A percentile compares a stretch with the other conserved stretches of the same genome.
Conservation (phyloP, 2,329 filamentous ascomycete genomes). For the Helicocarpus griseus region DNA sequence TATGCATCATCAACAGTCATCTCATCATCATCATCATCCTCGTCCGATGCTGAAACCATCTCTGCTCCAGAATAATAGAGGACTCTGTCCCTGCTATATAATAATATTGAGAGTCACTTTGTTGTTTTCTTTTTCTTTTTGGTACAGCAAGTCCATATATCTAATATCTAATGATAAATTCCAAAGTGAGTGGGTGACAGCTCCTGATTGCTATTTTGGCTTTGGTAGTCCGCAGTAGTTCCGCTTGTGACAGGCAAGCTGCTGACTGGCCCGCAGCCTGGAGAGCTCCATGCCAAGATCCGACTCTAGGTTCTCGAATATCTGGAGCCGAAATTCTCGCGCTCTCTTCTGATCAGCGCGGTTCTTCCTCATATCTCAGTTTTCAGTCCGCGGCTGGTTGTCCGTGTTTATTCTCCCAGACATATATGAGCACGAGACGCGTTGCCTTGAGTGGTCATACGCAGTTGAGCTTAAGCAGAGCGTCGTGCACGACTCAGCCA, state of each 20-base stretch:
- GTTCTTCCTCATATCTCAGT: background rate
- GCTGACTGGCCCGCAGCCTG: background rate
- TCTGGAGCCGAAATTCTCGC: background rate
- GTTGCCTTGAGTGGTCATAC: background rate
- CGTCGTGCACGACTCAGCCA: background rate
- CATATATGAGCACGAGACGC: background rate
- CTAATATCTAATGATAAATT: background rate
- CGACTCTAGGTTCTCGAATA: background rate
- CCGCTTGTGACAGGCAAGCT: background rate
- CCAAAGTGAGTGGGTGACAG: background rate
- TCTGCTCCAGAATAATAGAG: background rate
- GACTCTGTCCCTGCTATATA: too few relatives aligned
- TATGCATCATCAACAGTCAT: too few relatives aligned
- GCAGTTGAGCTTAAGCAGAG: too few relatives aligned
- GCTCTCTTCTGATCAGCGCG: background rate
- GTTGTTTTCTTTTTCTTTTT: too few relatives aligned
- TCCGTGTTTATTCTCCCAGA: background rate
- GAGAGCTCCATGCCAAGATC: constrained; percentile 1
- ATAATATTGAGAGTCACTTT: too few relatives aligned
- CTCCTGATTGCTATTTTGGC: background rate
- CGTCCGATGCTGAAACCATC: background rate
- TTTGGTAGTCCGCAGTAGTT: too few relatives aligned
- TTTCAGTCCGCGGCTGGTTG: background rate
- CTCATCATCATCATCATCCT: too few relatives aligned
- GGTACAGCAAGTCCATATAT: too few relatives aligned